A percentile compares a stretch with the other conserved stretches of the same genome.
Conservation (phyloP, 768 basidiomycete species). For the Hypholoma sublateritium region DNA sequence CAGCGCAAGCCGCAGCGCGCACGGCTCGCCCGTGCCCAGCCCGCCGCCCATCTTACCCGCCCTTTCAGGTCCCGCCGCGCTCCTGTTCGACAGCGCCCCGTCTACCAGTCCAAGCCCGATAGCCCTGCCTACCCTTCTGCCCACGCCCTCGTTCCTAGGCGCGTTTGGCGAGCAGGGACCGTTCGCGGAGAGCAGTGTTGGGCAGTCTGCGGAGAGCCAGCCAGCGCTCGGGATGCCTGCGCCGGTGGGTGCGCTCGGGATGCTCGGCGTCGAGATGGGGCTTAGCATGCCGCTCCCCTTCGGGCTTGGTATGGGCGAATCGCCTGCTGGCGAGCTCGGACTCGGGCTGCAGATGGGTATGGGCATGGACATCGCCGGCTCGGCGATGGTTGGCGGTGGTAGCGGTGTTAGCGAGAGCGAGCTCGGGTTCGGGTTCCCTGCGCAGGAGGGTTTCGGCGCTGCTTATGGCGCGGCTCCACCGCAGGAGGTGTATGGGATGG, state of each 20-base stretch:
- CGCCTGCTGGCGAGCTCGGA: background rate
- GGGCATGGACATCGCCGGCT: background rate
- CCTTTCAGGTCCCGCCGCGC: background rate
- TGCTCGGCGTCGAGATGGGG: background rate
- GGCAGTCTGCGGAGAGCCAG: background rate
- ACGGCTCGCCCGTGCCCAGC: background rate
- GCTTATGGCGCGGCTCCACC: background rate
- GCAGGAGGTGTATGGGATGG: slow-evolving; percentile 1
- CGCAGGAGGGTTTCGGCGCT: slow-evolving; percentile 12
- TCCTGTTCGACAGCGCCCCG: background rate
- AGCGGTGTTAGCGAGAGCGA: slow-evolving; percentile 16
- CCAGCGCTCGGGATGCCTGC: no score
- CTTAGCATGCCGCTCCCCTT: background rate
- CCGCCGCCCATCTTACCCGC: background rate
- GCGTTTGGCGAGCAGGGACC: no score
- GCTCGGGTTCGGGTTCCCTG: slow-evolving; percentile 20
- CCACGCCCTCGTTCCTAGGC: background rate
- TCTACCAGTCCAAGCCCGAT: background rate
- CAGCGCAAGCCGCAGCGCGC: background rate
- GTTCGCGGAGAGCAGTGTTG: no score
- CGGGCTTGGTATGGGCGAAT: background rate
- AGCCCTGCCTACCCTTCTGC: background rate
- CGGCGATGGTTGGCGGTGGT: background rate
- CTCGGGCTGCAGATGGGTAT: background rate
- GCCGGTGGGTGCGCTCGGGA: no score